A percentile compares a stretch with the other conserved stretches of the same genome.
These are phyloP conservation scores for Cyclostephanos invisitatus DNA, from an alignment of 108 stramenopile genomes.

Conservation along the genomic window DNA sequence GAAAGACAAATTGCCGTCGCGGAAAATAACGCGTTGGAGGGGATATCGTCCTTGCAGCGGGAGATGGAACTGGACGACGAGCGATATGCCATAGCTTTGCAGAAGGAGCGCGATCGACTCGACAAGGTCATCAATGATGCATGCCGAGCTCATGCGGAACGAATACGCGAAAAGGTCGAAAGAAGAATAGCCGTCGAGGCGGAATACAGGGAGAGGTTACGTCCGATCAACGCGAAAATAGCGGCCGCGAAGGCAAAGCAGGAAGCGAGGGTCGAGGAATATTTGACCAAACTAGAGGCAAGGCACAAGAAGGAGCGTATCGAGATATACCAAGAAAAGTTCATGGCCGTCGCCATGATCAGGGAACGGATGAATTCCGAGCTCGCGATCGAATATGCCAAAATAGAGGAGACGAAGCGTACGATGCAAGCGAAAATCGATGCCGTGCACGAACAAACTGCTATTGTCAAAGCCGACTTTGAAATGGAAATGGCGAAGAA, in stretches of 20 bases:
- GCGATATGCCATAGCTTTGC: constrained; percentile 19
- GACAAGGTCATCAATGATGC: constrained; percentile 32
- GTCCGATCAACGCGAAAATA: constrained; percentile 14
- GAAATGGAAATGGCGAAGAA: constrained; percentile 30
- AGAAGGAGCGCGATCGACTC: constrained; percentile 19
- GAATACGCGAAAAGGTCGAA: constrained; percentile 17
- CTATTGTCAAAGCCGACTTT: constrained; percentile 28
- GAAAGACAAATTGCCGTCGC: constrained; percentile 30
- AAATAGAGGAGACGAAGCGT: constrained; percentile 23
- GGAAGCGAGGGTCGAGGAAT: constrained; percentile 15
- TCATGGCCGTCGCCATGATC: constrained; percentile 26
- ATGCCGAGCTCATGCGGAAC: constrained; percentile 25
- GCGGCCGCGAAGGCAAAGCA: constrained; percentile 26
- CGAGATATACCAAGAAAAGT: constrained; percentile 36
- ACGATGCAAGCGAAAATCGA: constrained; percentile 33
- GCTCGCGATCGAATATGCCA: constrained; percentile 32
- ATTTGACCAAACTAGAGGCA: constrained; percentile 27
- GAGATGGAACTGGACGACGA: constrained; percentile 25
- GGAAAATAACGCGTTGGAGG: constrained; percentile 26
- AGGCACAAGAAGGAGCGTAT: constrained; percentile 40
- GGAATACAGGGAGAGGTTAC: constrained; percentile 16
- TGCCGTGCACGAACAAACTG: constrained; percentile 24
- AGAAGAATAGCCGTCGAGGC: constrained; percentile 17
- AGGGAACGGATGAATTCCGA: constrained; percentile 33
- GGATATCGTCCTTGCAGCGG: constrained; percentile 28